Conservation (phyloP, 768 basidiomycete genomes). For the Serendipita sp. region DNA sequence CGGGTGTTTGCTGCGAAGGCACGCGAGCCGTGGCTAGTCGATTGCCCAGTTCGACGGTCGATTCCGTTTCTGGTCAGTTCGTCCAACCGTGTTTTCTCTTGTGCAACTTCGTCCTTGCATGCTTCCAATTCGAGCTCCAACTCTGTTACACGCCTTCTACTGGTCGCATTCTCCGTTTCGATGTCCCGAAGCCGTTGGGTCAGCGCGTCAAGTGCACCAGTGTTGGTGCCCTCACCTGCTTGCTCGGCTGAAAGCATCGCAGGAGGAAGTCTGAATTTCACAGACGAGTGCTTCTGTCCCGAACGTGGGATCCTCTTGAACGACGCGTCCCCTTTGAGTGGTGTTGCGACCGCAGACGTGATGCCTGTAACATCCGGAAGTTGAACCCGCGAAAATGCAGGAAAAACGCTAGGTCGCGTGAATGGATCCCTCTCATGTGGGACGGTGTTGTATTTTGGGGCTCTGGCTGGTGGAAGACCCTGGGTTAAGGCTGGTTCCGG, state of each 20-base stretch:
- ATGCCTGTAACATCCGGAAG: constrained; percentile 75
- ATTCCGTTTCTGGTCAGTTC: constrained; percentile 25
- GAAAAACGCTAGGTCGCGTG: not conserved
- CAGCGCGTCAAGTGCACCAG: constrained; percentile 34
- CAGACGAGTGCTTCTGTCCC: constrained; percentile 2
- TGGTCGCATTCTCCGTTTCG: constrained; percentile 68
- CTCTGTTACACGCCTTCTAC: constrained; percentile 67
- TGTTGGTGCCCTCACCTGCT: not conserved
- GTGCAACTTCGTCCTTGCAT: constrained; percentile 60
- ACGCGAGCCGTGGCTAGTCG: not conserved
- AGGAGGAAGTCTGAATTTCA: not conserved
- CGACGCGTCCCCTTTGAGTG: constrained; percentile 28
- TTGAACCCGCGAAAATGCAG: constrained; percentile 25
- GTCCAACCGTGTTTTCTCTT: constrained; percentile 48
- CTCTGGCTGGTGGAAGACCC: not conserved
- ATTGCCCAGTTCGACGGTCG: constrained; percentile 3
- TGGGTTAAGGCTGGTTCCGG: not conserved
- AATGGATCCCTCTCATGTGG: not conserved
- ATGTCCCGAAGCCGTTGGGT: constrained; percentile 45
- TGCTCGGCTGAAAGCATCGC: not conserved
- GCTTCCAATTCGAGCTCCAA: constrained; percentile 75
- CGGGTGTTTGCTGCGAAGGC: constrained; percentile 3
- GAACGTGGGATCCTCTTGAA: not conserved
- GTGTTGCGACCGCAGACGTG: constrained; percentile 61
- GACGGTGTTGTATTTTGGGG: not conserved